Evolutionary conservation across 2,329 filamentous ascomycete genomes (phyloP), one percentile per base, ranked within the genome.

Genomic region (Fusarium albosuccineum): DNA sequence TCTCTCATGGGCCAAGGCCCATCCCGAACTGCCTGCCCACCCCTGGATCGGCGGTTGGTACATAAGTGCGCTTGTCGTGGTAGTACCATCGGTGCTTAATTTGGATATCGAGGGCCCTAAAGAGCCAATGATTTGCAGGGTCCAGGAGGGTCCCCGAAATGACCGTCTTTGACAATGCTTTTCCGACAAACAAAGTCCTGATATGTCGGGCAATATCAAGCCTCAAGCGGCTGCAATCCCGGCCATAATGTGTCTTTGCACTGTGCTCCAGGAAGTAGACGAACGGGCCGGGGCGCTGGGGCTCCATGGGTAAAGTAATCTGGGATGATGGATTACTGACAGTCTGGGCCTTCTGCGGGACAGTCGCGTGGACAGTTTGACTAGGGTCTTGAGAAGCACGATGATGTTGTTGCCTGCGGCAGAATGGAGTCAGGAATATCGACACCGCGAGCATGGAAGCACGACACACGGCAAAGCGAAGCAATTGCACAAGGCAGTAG

Each of bases 41-140:
- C 66, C 71, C 67, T 73, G 65, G 69, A 72, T 72, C 69, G 57
- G 70, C 65, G 62, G 67, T 72, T 67, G 69, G 55, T 50, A 64
- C 50, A 64, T 50, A 55, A 67, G 58, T 63, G 51, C 46, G 30
- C 54, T 54, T 67, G 58, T 67, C 48, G 56, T 62, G 59, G 66
- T 64, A 66, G 40, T 59, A 60, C 60, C 36, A 63, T 70, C 57
- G 54, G 67, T 68, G 67, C 64, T 70, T 65, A 68, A 68, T 70
- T 70, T 68, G 67, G 64, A 34, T 16, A 55, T 52, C 52, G 54
- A 51, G 44, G 53, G 36, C 51, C 63, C 58, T 59, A 34, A 16
- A 40, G 46, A 34, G 46, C 55, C 62, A 70, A 69, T 67, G 66
- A 68, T 69, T 68, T 68, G 53, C 66, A 68, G 66, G 66, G 66